Evolutionary conservation across 164 flowering plant species (phyloP), one percentile per base, ranked within the genome.

Genomic region (Vitis vinifera): DNA sequence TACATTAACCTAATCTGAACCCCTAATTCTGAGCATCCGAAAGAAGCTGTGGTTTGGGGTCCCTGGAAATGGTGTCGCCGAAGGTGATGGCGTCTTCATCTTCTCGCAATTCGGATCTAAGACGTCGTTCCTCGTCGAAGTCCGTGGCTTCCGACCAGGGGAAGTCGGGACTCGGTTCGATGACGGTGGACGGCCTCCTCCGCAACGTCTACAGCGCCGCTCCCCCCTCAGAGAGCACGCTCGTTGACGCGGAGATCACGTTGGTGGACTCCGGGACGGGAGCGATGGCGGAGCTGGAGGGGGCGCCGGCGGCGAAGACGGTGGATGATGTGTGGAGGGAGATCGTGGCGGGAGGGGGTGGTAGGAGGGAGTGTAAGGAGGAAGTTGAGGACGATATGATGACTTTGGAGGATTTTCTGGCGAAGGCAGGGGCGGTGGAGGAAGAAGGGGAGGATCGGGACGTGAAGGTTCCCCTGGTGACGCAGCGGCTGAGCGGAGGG

Each of bases 341-440:
- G 71, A 88, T 90, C 55, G 76, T 82, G 47, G 76, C 79, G 16
- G 84, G 82, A 14, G 78, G 72, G 10, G 69, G 67, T 31, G 44
- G 44, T 4, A 31, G 53, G 76, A 62, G 37, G 61, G 71, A 68
- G 68, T 72, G 66, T 37, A 81, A 79, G 68, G 75, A 76, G 73
- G 85, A 83, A 56, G 67, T 29, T 19, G 68, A 68, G 7, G 80
- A 74, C 10, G 84, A 79, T 65, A 83, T 82, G 80, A 88, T 90
- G 87, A 90, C 95, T 10, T 74, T 90, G 66, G 95, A 90, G 79
- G 95, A 88, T 63, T 90, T 87, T 67, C 77, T 90, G 59, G 87
- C 84, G 27, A 84, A 77, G 77, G 80, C 86, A 0, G 90, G 0
- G 27, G 62, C 23, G 61, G 61, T 13, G 61, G 61, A 58, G 61